phyloP scores from a whole-genome alignment of 208 protist genomes.

The Wallacemonas sp. region DNA sequence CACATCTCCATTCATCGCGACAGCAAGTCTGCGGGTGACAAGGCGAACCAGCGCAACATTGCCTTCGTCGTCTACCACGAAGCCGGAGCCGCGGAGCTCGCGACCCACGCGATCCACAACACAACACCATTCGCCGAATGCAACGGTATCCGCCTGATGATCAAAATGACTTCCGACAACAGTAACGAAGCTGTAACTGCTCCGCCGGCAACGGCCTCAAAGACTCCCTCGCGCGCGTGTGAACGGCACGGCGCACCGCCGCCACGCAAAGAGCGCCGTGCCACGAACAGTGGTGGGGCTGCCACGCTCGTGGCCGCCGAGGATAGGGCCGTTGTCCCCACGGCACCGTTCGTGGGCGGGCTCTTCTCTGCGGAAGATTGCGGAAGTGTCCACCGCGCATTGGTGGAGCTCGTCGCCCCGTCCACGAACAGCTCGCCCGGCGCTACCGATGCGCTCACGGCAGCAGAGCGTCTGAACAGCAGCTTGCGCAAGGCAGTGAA shows the following conservation, averaged over 20 bases:
- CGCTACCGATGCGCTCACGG: neutral
- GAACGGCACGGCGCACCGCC: neutral
- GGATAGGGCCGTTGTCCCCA: no score
- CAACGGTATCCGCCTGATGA: conserved; percentile 57
- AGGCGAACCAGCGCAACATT: conserved; percentile 59
- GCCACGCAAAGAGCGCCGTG: neutral
- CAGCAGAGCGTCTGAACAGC: no score
- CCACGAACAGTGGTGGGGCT: no score
- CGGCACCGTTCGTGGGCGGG: no score
- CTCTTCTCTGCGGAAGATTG: no score
- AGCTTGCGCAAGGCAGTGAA: no score
- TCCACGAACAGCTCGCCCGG: neutral
- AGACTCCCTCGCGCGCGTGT: neutral
- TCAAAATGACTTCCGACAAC: conserved; percentile 54
- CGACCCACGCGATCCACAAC: conserved; percentile 53
- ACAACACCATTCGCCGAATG: conserved; percentile 42
- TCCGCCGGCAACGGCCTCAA: neutral
- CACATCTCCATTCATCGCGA: conserved; percentile 71
- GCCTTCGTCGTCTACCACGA: conserved; percentile 71
- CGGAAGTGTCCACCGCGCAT: neutral
- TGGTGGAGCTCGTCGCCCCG: neutral
- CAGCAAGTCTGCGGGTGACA: conserved; percentile 19
- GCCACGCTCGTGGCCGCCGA: no score
- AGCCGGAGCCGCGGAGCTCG: conserved; percentile 53
- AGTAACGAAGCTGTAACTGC: conserved; percentile 4